A percentile compares a stretch with the other conserved stretches of the same genome.
These are phyloP conservation scores for Mantamonas sphyraenae DNA, from an alignment of 78 protist genomes.

Conservation along the genomic window DNA sequence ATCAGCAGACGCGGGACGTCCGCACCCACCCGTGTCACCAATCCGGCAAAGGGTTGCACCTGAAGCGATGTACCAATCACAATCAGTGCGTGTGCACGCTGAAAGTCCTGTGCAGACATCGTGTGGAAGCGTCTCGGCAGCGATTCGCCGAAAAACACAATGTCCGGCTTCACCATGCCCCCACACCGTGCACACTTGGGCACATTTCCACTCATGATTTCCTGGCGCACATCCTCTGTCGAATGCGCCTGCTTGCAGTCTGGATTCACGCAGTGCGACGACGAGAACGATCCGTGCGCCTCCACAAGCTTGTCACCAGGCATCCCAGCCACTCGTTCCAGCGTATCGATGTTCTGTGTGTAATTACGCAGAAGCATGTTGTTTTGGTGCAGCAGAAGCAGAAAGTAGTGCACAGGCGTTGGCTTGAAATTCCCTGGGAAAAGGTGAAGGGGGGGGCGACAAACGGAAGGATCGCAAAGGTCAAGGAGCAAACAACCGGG, in stretches of 20 bases:
- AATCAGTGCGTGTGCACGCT: slow-evolving; percentile 53
- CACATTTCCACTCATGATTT: too few species aligned
- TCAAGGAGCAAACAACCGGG: too few species aligned
- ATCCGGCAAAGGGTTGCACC: slow-evolving; percentile 60
- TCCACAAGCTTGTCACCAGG: slow-evolving; percentile 47
- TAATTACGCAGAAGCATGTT: slow-evolving; percentile 66
- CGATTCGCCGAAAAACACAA: slow-evolving; percentile 77
- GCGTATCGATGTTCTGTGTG: slow-evolving; percentile 89
- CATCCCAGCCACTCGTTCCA: slow-evolving; percentile 61
- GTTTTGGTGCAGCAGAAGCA: slow-evolving; percentile 48
- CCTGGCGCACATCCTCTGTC: too few species aligned
- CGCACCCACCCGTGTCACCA: slow-evolving; percentile 21
- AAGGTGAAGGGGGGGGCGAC: too few species aligned
- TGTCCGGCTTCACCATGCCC: slow-evolving; percentile 37
- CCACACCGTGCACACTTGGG: too few species aligned
- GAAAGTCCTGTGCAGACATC: slow-evolving; percentile 28
- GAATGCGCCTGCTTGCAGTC: too few species aligned
- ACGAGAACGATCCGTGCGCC: slow-evolving; percentile 76
- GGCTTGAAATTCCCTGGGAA: slow-evolving; percentile 60
- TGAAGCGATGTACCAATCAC: slow-evolving; percentile 74
- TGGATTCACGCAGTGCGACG: slow-evolving; percentile 39
- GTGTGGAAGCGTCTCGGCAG: slow-evolving; percentile 54
- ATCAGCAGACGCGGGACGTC: slow-evolving; percentile 22
- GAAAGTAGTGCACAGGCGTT: slow-evolving; percentile 71
- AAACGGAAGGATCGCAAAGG: too few species aligned